Percentiles rank a stretch among this genome's conserved stretches.
phyloP scores from a whole-genome alignment of 2,329 filamentous ascomycete species.

The Colletotrichum lupini region DNA sequence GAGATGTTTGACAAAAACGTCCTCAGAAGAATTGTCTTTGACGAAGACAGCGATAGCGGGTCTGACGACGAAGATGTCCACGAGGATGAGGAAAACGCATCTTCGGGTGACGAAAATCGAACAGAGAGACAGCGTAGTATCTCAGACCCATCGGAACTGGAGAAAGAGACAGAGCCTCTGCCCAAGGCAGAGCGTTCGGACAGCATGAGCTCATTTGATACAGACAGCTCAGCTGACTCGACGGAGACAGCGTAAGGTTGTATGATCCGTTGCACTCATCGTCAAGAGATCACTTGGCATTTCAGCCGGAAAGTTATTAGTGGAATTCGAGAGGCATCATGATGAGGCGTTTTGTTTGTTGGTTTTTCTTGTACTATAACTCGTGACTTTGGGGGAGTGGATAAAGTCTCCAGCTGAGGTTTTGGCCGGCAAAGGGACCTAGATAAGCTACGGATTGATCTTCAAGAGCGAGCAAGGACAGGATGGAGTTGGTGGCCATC shows the following conservation, averaged over 20 bases:
- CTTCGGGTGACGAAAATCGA: constrained; percentile 58
- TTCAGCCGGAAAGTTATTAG: background rate
- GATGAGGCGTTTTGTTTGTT: constrained; percentile 32
- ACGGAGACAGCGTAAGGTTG: constrained; percentile 12
- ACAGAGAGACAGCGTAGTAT: constrained; percentile 69
- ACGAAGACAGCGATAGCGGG: constrained; percentile 75
- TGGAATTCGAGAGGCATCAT: constrained; percentile 17
- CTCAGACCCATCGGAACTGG: constrained; percentile 45
- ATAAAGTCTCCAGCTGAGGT: constrained; percentile 24
- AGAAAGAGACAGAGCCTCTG: constrained; percentile 4
- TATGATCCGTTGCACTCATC: background rate
- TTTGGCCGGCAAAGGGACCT: constrained; percentile 12
- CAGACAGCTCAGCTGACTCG: constrained; percentile 23
- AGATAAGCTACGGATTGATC: constrained; percentile 8
- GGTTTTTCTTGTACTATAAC: constrained; percentile 34
- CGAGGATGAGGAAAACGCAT: constrained; percentile 62
- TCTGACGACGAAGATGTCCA: constrained; percentile 61
- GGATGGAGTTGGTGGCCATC: constrained; percentile 24
- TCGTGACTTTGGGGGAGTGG: constrained; percentile 23
- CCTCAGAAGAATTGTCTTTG: constrained; percentile 84
- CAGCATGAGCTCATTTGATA: constrained; percentile 22
- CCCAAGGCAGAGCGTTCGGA: constrained; percentile 15
- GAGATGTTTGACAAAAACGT: constrained; percentile 95
- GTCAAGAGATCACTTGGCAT: constrained; percentile 2
- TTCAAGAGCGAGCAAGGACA: constrained; percentile 28